A percentile compares a stretch with the other conserved stretches of the same genome.
Conservation (phyloP, 2,329 filamentous ascomycete genomes). For the Emericellopsis cladophorae region DNA sequence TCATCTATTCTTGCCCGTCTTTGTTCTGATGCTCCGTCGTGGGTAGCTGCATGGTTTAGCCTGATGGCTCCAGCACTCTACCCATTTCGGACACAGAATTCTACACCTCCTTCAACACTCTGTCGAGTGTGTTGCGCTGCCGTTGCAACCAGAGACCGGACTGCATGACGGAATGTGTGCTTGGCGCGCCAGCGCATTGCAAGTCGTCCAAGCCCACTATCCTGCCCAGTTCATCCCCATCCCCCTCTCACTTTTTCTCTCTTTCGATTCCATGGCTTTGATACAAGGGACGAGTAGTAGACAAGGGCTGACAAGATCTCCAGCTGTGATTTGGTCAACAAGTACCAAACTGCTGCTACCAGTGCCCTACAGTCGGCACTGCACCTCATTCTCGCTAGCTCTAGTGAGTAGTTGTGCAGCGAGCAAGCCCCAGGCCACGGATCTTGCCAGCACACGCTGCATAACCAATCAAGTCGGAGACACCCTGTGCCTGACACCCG, state of each 20-base stretch:
- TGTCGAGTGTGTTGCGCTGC: background rate
- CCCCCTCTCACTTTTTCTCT: background rate
- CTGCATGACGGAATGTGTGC: conserved; percentile 4
- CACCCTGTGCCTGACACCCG: conserved; percentile 3
- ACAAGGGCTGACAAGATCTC: background rate
- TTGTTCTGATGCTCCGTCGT: too few species aligned
- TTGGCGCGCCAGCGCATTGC: conserved; percentile 2
- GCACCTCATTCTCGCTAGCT: background rate
- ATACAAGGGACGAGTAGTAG: background rate
- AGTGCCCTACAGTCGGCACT: background rate
- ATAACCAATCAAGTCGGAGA: conserved; percentile 1
- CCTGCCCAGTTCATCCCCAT: conserved; percentile 1
- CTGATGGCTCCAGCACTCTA: too few species aligned
- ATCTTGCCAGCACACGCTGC: conserved; percentile 4
- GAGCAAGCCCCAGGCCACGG: background rate
- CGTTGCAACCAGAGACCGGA: too few species aligned
- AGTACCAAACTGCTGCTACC: too few species aligned
- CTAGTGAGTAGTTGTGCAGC: background rate
- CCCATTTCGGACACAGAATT: background rate
- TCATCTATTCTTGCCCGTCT: too few species aligned
- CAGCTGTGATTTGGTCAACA: too few species aligned
- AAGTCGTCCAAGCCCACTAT: background rate
- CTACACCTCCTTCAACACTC: background rate
- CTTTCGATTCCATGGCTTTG: background rate
- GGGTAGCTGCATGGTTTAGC: too few species aligned